Percentiles rank a stretch among this genome's conserved stretches.
phyloP scores from a whole-genome alignment of 140 eudicot species.

The Stevia rebaudiana region DNA sequence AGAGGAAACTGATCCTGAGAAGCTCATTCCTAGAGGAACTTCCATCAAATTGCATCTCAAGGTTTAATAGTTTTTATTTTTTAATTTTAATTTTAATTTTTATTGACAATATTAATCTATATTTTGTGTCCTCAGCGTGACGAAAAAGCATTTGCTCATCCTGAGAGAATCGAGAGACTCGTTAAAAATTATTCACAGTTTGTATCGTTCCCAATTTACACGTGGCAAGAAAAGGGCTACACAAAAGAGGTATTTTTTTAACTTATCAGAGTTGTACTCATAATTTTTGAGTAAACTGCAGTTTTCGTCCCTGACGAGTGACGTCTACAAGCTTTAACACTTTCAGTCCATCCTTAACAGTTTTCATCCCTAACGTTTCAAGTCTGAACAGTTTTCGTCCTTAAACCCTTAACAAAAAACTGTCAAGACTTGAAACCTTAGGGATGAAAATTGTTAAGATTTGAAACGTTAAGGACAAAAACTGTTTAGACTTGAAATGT shows the following conservation, averaged over 20 bases:
- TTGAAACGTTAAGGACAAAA: too few relatives aligned
- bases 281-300: too few relatives aligned
- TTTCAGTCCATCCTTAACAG: too few relatives aligned
- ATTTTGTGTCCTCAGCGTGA: constrained; percentile 50
- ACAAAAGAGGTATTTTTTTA: constrained; percentile 65
- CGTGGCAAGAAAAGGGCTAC: constrained; percentile 95
- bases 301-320: too few relatives aligned
- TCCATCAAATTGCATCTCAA: constrained; percentile 71
- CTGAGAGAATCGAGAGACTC: constrained; percentile 76
- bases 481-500: too few relatives aligned
- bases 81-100: neutral
- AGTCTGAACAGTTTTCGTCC: too few relatives aligned
- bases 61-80: constrained; percentile 30
- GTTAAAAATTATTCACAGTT: constrained; percentile 85
- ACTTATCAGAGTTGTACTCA: neutral
- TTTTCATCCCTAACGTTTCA: too few relatives aligned
- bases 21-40: constrained; percentile 76
- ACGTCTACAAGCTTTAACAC: too few relatives aligned
- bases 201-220: constrained; percentile 93
- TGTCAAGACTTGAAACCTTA: too few relatives aligned
- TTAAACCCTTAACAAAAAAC: too few relatives aligned
- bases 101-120: neutral
- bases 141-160: constrained; percentile 85
- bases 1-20: constrained; percentile 84
- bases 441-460: too few relatives aligned